These are phyloP conservation scores for Rubus idaeus DNA, from an alignment of 306 rosid genomes.

Conservation along the genomic window DNA sequence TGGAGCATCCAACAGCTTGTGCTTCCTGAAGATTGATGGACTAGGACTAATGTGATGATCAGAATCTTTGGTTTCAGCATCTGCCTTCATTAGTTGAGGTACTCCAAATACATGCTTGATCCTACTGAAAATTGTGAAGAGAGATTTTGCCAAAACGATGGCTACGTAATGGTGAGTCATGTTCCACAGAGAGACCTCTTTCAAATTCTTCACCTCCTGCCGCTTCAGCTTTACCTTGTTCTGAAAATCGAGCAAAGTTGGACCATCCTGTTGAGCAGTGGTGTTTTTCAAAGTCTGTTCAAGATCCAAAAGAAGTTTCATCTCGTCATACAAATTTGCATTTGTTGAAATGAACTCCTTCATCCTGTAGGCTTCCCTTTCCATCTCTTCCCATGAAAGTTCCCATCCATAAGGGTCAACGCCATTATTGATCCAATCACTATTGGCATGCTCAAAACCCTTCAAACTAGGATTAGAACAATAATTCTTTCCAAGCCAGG, in stretches of 20 bases:
- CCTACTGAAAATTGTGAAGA: constrained; percentile 67
- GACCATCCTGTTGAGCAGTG: constrained; percentile 42
- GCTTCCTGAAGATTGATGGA: constrained; percentile 37
- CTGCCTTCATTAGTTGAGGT: constrained; percentile 38
- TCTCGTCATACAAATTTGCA: constrained; percentile 80
- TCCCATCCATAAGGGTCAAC: constrained; percentile 72
- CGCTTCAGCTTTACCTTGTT: constrained; percentile 73
- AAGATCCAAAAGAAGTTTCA: constrained; percentile 77
- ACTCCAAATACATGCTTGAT: constrained; percentile 71
- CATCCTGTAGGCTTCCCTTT: constrained; percentile 74
- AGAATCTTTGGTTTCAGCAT: constrained; percentile 41
- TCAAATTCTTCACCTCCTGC: constrained; percentile 69
- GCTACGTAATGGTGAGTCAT: constrained; percentile 66
- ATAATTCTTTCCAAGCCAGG: constrained; percentile 68
- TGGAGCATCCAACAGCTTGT: constrained; percentile 67
- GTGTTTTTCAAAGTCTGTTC: constrained; percentile 70
- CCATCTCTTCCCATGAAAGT: constrained; percentile 69
- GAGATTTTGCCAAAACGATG: constrained; percentile 59
- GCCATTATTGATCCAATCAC: constrained; percentile 47
- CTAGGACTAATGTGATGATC: constrained; percentile 37
- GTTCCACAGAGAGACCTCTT: constrained; percentile 75
- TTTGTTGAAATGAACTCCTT: constrained; percentile 62
- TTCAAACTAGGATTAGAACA: constrained; percentile 74
- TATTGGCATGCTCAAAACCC: constrained; percentile 53
- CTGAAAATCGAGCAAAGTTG: constrained; percentile 58